Conservation (phyloP, 805 yeast genomes). For the Yarrowia sp. region DNA sequence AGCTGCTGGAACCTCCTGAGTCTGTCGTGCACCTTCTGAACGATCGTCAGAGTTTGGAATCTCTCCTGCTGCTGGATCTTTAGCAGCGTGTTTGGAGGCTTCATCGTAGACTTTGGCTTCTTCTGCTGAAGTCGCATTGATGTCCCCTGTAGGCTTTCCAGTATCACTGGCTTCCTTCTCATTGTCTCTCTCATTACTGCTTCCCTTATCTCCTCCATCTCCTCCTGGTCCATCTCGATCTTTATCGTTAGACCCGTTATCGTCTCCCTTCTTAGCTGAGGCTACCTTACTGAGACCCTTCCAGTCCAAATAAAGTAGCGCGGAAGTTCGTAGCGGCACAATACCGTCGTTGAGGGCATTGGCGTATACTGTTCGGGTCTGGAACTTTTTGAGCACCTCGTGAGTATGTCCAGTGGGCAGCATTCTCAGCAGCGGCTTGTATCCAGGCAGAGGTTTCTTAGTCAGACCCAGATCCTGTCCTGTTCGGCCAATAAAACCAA, state of each 20-base stretch:
- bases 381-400: conserved; percentile 64
- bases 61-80: conserved; percentile 38
- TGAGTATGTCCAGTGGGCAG: conserved; percentile 81
- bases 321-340: conserved; percentile 91
- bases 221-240: conserved; percentile 41
- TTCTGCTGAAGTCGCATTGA: conserved; percentile 1
- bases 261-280: conserved; percentile 47
- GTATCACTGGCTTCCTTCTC: conserved; percentile 11
- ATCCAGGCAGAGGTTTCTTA: conserved; percentile 48
- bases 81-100: conserved; percentile 1
- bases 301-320: conserved; percentile 86
- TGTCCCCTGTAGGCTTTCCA: conserved; percentile 4
- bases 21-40: neutral
- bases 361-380: conserved; percentile 82
- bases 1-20: conserved; percentile 7
- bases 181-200: neutral
- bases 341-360: conserved; percentile 93
- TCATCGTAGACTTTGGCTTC: conserved; percentile 23
- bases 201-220: conserved; percentile 40
- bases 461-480: conserved; percentile 87
- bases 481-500: conserved; percentile 90
- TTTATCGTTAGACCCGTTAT: conserved; percentile 38
- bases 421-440: conserved; percentile 72
- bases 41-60: conserved; percentile 51
- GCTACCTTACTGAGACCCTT: conserved; percentile 66